Evolutionary conservation across 495 filamentous ascomycete genomes (phyloP).

Genomic region (Tuber calosporum): DNA sequence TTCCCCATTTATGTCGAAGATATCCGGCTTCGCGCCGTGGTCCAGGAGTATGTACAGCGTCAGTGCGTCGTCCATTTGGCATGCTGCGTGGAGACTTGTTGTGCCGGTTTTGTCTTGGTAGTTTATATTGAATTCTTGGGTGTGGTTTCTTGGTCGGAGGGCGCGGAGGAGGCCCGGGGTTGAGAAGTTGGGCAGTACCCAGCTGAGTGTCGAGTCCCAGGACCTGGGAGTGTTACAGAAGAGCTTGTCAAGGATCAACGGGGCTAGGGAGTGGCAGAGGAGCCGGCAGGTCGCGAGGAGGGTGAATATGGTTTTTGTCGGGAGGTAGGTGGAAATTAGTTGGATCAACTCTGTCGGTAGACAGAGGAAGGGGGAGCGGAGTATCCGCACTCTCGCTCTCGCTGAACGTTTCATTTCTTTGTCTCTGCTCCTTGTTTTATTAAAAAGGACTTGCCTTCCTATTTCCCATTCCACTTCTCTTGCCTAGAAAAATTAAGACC

Average conservation of each 20-base stretch:
- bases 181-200: background rate
- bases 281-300: background rate
- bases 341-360: background rate
- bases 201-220: background rate
- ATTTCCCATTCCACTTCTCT: background rate
- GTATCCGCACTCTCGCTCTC: background rate
- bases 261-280: background rate
- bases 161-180: background rate
- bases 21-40: conserved; percentile 3
- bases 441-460: background rate
- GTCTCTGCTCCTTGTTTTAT: background rate
- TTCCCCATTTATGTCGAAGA: conserved; percentile 3
- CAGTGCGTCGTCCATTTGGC: background rate
- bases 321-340: background rate
- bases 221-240: background rate
- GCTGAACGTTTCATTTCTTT: background rate
- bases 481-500: background rate
- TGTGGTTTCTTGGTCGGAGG: background rate
- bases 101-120: background rate
- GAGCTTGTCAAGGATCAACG: background rate
- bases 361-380: background rate
- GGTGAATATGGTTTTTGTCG: background rate
- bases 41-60: background rate
- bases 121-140: background rate
- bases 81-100: background rate